Evolutionary conservation across 1,139 yeast species (phyloP), one percentile per base, ranked within the genome.

Genomic region (Meyerozyma elateridarum): DNA sequence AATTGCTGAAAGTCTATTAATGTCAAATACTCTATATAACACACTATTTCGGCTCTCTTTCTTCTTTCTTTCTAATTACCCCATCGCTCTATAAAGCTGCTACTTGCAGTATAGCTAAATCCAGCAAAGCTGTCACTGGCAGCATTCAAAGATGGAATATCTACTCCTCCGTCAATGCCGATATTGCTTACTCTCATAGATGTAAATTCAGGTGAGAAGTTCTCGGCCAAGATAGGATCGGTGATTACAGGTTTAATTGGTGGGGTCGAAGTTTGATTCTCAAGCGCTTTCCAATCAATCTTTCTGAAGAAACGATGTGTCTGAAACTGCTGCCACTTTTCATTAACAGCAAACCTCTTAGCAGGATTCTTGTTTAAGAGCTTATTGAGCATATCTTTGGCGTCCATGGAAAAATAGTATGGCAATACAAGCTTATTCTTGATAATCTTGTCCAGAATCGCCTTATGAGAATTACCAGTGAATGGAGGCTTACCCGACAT

Each of bases 241-340:
- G 63, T 55, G n/a, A 59, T 58, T 2, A 54, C 46, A 0, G 65
- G 65, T 5, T 54, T 40, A 14, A 59, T 53, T 1, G 65, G 65
- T 8, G 64, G 63, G 7, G 32, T 19, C 3, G 34, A 36, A 18
- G 48, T 44, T 36, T 54, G 61, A 11, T 32, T 15, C 33, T 51
- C 58, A 22, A 59, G 39, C 8, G 40, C 43, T 6, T 36, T 33
- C 65, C 65, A 59, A 36, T 55, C 45, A 21, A 59, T 36, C 31
- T 58, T 58, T 15, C 65, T 44, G 42, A 58, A 59, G 34, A 59
- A 59, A 21, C 65, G 45, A 39, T 59, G 64, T 8, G 36, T 39
- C 15, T 36, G 42, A 29, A 59, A 56, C 12, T 32, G 29, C 1
- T 39, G 43, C 62, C 46, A 43, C 5, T 33, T 36, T 18, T 29